Conservation (phyloP, 306 rosid genomes). For the Vigna angularis region DNA sequence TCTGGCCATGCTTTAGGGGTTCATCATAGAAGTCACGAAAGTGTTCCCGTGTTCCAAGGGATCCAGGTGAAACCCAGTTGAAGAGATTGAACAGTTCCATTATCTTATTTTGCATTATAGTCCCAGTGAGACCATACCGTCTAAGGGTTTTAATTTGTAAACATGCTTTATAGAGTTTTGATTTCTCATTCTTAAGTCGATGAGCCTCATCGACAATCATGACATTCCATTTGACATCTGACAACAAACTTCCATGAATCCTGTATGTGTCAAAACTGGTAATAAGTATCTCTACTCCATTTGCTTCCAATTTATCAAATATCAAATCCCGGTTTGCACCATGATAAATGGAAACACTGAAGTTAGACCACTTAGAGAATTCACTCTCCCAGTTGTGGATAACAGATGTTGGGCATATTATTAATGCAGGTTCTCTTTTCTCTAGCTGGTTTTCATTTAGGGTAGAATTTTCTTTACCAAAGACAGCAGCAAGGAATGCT, state of each 20-base stretch:
- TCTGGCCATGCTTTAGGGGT: conserved; percentile 96
- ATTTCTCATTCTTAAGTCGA: conserved; percentile 88
- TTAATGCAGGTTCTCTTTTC: conserved; percentile 72
- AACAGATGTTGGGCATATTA: conserved; percentile 88
- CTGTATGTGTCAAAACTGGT: conserved; percentile 92
- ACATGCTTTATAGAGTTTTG: conserved; percentile 86
- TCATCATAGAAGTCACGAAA: conserved; percentile 90
- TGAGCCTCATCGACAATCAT: conserved; percentile 93
- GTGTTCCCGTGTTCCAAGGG: conserved; percentile 93
- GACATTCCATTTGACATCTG: conserved; percentile 70
- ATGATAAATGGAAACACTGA: conserved; percentile 78
- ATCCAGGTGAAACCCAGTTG: conserved; percentile 92
- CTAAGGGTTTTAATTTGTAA: conserved; percentile 73
- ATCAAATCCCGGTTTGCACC: conserved; percentile 83
- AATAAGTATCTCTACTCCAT: conserved; percentile 75
- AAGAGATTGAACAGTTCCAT: conserved; percentile 95
- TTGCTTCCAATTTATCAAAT: conserved; percentile 68
- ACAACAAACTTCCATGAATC: conserved; percentile 75
- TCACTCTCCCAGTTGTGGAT: conserved; percentile 93
- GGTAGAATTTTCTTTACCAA: conserved; percentile 60
- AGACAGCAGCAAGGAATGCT: conserved; percentile 92
- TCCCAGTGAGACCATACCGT: conserved; percentile 94
- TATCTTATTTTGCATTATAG: conserved; percentile 93
- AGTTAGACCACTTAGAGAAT: conserved; percentile 91
- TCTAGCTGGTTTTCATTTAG: conserved; percentile 44